Conservation (phyloP, 176 grass and related monocot species). For the Lolium rigidum region DNA sequence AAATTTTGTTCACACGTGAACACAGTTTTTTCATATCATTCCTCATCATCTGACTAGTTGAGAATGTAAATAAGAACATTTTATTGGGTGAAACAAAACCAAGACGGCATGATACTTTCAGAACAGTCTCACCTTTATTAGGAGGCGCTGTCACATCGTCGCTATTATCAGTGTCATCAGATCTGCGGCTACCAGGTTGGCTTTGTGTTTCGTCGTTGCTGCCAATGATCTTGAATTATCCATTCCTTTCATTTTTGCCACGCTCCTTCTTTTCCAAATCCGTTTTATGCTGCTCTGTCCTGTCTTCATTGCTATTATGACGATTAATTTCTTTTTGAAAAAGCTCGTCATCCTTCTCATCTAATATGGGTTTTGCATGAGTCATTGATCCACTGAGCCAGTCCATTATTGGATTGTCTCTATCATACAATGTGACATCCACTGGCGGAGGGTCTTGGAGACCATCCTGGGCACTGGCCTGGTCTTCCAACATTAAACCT, state of each 20-base stretch:
- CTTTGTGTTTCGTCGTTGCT: too few species aligned
- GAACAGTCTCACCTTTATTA: neutral
- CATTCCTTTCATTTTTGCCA: too few species aligned
- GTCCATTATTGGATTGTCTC: neutral
- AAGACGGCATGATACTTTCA: neutral
- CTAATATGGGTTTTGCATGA: neutral
- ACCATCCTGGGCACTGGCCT: too few species aligned
- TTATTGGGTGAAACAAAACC: neutral
- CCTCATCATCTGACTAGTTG: neutral
- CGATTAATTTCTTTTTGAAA: neutral
- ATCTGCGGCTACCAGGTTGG: too few species aligned
- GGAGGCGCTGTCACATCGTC: neutral
- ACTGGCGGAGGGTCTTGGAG: too few species aligned
- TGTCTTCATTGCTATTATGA: too few species aligned
- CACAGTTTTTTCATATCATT: neutral
- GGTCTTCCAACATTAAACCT: too few species aligned
- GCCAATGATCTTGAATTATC: too few species aligned
- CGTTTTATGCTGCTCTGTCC: too few species aligned
- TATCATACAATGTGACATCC: neutral
- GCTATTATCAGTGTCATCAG: too few species aligned
- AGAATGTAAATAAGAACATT: neutral
- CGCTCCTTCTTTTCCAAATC: too few species aligned
- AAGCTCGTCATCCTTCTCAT: neutral
- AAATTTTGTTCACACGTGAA: neutral
- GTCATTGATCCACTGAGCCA: neutral